These are phyloP conservation scores for Vigna unguiculata DNA, from an alignment of 306 rosid species.

Conservation along the genomic window DNA sequence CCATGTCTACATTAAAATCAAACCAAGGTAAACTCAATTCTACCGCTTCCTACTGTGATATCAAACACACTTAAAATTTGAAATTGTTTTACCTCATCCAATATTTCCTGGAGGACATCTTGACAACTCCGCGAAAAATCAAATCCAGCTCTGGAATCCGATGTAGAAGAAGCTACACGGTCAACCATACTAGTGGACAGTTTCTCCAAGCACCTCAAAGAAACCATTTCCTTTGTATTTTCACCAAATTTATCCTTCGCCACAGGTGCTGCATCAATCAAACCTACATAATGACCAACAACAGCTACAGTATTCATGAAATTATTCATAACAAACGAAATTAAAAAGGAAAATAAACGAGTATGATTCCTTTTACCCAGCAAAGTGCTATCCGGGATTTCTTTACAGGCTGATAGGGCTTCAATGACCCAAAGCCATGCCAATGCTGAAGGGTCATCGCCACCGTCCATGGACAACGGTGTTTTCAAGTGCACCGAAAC, in stretches of 20 bases:
- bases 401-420: conserved; percentile 59
- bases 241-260: conserved; percentile 45
- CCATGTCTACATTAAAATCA: background rate
- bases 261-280: conserved; percentile 56
- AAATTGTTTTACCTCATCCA: conserved; percentile 49
- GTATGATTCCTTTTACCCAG: conserved; percentile 42
- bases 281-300: conserved; percentile 47
- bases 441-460: conserved; percentile 37
- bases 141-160: conserved; percentile 50
- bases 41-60: background rate
- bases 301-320: background rate
- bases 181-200: conserved; percentile 37
- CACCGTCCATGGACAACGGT: conserved; percentile 44
- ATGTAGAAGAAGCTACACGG: conserved; percentile 41
- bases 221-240: conserved; percentile 64
- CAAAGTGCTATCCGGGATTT: conserved; percentile 51
- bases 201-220: conserved; percentile 77
- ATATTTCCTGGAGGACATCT: conserved; percentile 59
- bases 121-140: conserved; percentile 58
- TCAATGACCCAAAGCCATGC: conserved; percentile 81
- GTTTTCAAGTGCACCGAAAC: background rate
- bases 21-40: background rate
- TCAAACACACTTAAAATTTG: background rate
- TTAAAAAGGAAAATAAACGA: background rate
- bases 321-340: conserved; percentile 12